Base-by-base conservation (phyloP, 495 filamentous ascomycete genomes). In the Amphirosellinia nigrospora region DNA sequence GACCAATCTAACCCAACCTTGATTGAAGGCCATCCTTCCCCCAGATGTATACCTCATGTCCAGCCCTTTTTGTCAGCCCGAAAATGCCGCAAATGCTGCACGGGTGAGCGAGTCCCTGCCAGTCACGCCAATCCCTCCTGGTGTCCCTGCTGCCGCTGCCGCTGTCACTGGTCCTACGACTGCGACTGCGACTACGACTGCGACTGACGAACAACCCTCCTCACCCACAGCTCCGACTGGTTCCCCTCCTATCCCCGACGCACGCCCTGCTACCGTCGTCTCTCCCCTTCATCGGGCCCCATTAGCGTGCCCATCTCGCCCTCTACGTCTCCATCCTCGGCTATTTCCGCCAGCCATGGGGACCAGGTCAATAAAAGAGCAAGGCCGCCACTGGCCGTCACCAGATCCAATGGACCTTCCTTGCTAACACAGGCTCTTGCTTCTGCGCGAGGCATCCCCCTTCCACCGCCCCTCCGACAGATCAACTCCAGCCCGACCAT, bases 1-100 rank as follows among this genome's bases (percentile, higher is more conserved):
- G 36, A 45, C 56, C 56, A 63, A 64, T 70, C 60, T 46, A 32
- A 63, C 59, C 60, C 68, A 63, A 64, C 16, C 60, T 23, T 23
- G 60, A 64, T 23, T 23, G 60, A 64, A 64, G 59, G 73, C 74
- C 76, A 69, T 74, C 71, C 74, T 74, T 73, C 76, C 74, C 80
- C 78, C 82, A 81, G 76, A 85, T 84, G 84, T 81, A 78, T 77
- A 75, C 75, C 83, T 80, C 83, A 86, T 86, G 84, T 86, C 83
- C 76, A 82, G 75, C 73, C 76, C 79, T 75, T 75, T 78, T 71
- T 70, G 64, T 77, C 67, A 74, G 66, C 73, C 75, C 82, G 79
- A 82, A 81, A 79, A 86, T 85, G 81, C 80, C 84, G 81, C 84
- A 82, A 73, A 74, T 76, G 80, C 79, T 74, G 79, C 81, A 78